Evolutionary conservation across 352 stramenopile species (phyloP).

Genomic region (Phytopythium aichiense): DNA sequence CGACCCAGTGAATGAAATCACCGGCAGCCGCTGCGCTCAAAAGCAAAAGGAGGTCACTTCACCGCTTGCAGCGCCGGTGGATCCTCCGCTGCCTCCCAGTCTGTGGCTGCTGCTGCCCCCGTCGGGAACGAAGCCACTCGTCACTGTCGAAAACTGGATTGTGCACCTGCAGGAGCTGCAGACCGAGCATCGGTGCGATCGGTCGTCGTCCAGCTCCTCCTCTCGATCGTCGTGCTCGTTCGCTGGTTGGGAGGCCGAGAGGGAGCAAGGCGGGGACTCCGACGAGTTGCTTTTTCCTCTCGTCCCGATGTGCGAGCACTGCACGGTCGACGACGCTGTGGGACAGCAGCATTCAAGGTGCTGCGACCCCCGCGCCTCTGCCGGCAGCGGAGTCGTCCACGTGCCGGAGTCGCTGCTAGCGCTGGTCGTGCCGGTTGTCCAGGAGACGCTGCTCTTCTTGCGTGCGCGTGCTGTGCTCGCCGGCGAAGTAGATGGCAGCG

Average conservation of each 20-base stretch:
- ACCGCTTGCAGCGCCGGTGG: not conserved
- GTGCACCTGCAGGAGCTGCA: conserved; percentile 30
- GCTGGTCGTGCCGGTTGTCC: conserved; percentile 53
- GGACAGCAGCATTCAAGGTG: conserved; percentile 7
- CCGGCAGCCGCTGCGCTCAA: not conserved
- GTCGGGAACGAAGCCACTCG: conserved; percentile 26
- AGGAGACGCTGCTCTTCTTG: conserved; percentile 62
- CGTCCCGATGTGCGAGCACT: conserved; percentile 58
- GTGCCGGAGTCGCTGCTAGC: conserved; percentile 47
- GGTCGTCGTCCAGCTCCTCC: not conserved
- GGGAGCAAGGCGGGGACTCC: not conserved
- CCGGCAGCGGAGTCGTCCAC: conserved; percentile 19
- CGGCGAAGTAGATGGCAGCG: not conserved
- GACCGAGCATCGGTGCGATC: conserved; percentile 14
- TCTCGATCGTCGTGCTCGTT: conserved; percentile 3
- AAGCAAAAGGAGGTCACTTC: not conserved
- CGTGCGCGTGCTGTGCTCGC: conserved; percentile 46
- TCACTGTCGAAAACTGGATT: conserved; percentile 40
- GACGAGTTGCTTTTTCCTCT: conserved; percentile 49
- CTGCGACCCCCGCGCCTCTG: conserved; percentile 13
- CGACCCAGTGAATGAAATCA: not conserved
- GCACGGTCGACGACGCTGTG: conserved; percentile 13
- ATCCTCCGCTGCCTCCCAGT: conserved; percentile 36
- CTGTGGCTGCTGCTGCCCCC: conserved; percentile 66
- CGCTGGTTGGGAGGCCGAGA: not conserved